These are phyloP conservation scores for Monilinia polystroma DNA, from an alignment of 2,329 filamentous ascomycete genomes.

Conservation along the genomic window DNA sequence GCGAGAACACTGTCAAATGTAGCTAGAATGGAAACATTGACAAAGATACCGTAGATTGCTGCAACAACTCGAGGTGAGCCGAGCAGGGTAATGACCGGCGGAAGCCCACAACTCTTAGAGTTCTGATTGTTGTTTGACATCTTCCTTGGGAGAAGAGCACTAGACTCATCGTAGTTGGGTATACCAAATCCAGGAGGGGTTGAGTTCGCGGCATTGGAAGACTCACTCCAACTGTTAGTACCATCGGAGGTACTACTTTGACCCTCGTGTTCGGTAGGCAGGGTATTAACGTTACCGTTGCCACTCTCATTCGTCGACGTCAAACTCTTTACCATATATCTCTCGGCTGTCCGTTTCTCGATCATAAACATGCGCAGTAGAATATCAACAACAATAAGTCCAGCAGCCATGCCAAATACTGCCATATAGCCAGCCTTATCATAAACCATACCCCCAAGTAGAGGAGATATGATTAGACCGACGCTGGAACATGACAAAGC, in stretches of 20 bases:
- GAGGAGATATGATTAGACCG: conserved; percentile 54
- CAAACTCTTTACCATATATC: conserved; percentile 44
- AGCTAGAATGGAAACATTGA: conserved; percentile 51
- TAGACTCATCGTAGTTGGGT: conserved; percentile 16
- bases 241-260: not conserved
- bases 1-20: conserved; percentile 56
- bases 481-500: conserved; percentile 58
- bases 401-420: conserved; percentile 58
- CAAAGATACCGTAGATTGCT: conserved; percentile 44
- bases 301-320: not conserved
- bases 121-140: not conserved
- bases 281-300: not conserved
- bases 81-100: conserved; percentile 28
- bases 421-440: conserved; percentile 54
- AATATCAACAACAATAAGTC: conserved; percentile 53
- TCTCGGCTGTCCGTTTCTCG: conserved; percentile 53
- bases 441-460: conserved; percentile 28
- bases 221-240: not conserved
- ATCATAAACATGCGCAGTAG: conserved; percentile 53
- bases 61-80: conserved; percentile 39
- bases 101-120: conserved; percentile 2
- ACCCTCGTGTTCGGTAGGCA: not conserved
- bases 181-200: conserved; percentile 16
- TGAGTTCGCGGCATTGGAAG: not conserved
- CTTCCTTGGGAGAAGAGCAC: not conserved